Evolutionary conservation across 139 green algal species (phyloP), one percentile per base, ranked within the genome.

Genomic region (Asterochloris erici): DNA sequence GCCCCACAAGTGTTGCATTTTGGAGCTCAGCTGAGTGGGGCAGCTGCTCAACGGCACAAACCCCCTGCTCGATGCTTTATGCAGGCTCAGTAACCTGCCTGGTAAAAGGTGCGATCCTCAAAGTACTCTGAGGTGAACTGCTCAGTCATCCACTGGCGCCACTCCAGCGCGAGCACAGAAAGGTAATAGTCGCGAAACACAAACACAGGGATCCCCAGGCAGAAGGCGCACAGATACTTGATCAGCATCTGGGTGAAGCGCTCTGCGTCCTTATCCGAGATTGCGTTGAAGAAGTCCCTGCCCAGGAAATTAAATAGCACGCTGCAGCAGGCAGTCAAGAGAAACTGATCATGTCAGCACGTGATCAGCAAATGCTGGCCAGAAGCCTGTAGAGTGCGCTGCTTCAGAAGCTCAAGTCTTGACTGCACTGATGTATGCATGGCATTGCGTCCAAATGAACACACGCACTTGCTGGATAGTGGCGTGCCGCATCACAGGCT

Each of bases 231-330:
- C 23, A 96, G 83, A 85, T 91, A 96, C 77, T 91, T 90, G 75
- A 94, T 21, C 63, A 99, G 88, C 90, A 98, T 96, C 76, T 90
- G 81, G 19, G 85, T 81, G 85, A 98, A 99, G 24, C 68, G 80
- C 28, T 89, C 91, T 61, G 86, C 88, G 78, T 98, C 86, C 85
- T 96, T 97, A 61, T 96, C 92, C 16, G 84, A 88, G 23, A 99
- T 81, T 4, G 97, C 95, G 62, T 98, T 99, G 93, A 98, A 99
- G 63, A 99, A 99, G 92, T 99, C 97, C 27, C 97, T 91, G n/a
- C 95, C 96, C 38, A 99, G 89, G 84, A 97, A 99, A 88, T 94
- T 98, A 93, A 99, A 99, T 12, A 91, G 27, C 28, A 99, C 97
- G 85, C 91, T 96, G 89, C 79, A 83, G n/a, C 9, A 29, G 11